Evolutionary conservation across 768 basidiomycete species (phyloP).

Genomic region (Xanthoconium purpureum): DNA sequence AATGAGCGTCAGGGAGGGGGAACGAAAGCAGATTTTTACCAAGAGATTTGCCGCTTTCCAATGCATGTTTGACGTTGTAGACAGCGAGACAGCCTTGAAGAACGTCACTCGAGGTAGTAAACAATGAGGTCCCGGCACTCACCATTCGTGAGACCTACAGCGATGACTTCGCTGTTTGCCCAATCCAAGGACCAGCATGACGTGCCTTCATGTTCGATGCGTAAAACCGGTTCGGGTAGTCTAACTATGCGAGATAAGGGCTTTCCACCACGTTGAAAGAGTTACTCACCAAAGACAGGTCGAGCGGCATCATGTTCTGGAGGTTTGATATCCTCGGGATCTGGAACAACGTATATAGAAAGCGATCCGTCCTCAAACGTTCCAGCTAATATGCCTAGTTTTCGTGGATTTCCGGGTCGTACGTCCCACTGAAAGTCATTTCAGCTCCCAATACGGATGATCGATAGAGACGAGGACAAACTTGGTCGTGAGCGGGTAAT

Average conservation of each 20-base stretch:
- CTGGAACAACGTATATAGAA: conserved; percentile 74
- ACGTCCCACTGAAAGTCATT: conserved; percentile 13
- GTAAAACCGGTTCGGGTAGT: conserved; percentile 60
- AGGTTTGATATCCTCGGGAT: conserved; percentile 54
- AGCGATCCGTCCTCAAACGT: conserved; percentile 87
- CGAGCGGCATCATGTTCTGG: conserved; percentile 24
- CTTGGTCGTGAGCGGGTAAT: conserved; percentile 69
- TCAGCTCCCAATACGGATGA: neutral
- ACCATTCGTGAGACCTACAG: conserved; percentile 87
- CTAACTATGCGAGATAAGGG: conserved; percentile 41
- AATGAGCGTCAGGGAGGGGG: neutral
- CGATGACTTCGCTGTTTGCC: conserved; percentile 81
- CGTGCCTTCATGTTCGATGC: conserved; percentile 73
- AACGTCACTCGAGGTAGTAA: neutral
- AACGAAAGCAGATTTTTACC: conserved; percentile 24
- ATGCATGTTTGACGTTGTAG: conserved; percentile 48
- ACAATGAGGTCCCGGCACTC: neutral
- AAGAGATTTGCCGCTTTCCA: conserved; percentile 33
- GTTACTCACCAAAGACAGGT: conserved; percentile 51
- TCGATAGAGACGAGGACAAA: conserved; percentile 23
- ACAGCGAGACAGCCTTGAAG: conserved; percentile 52
- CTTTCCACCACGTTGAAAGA: neutral
- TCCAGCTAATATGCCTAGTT: conserved; percentile 81
- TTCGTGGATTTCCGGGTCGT: conserved; percentile 37
- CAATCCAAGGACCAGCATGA: conserved; percentile 83